Percentiles rank a stretch among this genome's conserved stretches.
These are phyloP conservation scores for Exophiala phaeomuriformis DNA, from an alignment of 2,329 filamentous ascomycete genomes.

Conservation along the genomic window DNA sequence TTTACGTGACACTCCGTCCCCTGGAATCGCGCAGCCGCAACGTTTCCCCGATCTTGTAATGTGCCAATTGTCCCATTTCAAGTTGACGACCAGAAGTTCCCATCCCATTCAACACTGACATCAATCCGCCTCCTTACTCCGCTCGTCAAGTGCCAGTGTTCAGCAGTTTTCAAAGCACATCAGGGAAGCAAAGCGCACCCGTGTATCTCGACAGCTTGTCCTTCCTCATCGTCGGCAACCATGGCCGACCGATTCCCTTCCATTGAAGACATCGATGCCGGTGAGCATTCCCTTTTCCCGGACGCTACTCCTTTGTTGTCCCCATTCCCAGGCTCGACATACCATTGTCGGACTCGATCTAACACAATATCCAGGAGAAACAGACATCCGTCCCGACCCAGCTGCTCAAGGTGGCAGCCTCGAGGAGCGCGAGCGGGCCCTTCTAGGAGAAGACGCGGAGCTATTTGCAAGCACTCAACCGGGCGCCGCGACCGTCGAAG, in stretches of 20 bases:
- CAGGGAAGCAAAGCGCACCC: too few species aligned
- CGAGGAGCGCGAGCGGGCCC: constrained; percentile 80
- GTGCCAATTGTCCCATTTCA: not conserved
- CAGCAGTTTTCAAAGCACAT: too few species aligned
- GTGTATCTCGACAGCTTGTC: not conserved
- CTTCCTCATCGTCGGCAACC: constrained; percentile 4
- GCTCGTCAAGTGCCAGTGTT: too few species aligned
- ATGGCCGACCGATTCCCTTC: constrained; percentile 78
- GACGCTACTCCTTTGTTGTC: not conserved
- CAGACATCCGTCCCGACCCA: constrained; percentile 21
- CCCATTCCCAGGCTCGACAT: too few species aligned
- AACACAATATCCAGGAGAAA: constrained; percentile 24
- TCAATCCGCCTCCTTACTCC: too few species aligned
- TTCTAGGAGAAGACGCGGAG: constrained; percentile 85
- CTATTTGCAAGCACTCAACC: constrained; percentile 74
- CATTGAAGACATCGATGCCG: constrained; percentile 66
- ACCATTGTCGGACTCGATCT: not conserved
- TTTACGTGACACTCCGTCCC: not conserved
- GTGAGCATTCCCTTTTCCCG: constrained; percentile 31
- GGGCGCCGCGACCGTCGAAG: constrained; percentile 54
- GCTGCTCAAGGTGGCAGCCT: constrained; percentile 63
- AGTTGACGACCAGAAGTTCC: not conserved
- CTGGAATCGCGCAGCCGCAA: not conserved
- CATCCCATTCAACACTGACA: too few species aligned
- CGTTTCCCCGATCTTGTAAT: not conserved